Conservation (phyloP, 2,329 filamentous ascomycete genomes). For the Xylariaceae sp. region DNA sequence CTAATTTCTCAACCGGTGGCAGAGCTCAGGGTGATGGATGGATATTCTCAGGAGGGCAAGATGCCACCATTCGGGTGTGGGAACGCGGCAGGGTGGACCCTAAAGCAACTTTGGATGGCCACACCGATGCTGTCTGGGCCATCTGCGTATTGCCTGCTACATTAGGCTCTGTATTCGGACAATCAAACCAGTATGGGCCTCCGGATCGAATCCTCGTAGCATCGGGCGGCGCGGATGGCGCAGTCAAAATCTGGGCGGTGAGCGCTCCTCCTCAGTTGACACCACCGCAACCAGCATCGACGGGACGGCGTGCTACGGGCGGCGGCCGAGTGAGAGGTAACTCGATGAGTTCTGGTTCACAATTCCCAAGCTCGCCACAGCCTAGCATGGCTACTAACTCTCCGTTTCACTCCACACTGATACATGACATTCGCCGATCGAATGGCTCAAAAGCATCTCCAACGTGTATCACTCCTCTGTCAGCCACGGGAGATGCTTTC, state of each 20-base stretch:
- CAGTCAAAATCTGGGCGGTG: conserved; percentile 90
- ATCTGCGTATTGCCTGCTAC: conserved; percentile 88
- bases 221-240: conserved; percentile 87
- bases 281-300: conserved; percentile 69
- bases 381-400: conserved; percentile 81
- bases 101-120: conserved; percentile 89
- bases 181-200: conserved; percentile 69
- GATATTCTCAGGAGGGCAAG: conserved; percentile 97
- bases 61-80: conserved; percentile 91
- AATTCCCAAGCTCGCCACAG: conserved; percentile 86
- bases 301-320: conserved; percentile 53
- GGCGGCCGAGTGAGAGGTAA: conserved; percentile 80
- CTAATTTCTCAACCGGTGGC: conserved; percentile 85
- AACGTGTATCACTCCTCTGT: conserved; percentile 90
- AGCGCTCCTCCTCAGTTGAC: conserved; percentile 84
- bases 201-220: conserved; percentile 86
- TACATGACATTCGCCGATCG: conserved; percentile 77
- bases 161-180: conserved; percentile 76
- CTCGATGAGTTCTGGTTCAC: conserved; percentile 91
- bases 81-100: conserved; percentile 91
- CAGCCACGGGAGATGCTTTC: conserved; percentile 78
- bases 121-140: conserved; percentile 94
- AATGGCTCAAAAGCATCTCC: conserved; percentile 69
- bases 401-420: conserved; percentile 81
- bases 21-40: conserved; percentile 89